These are phyloP conservation scores for Cladosporium colombiae DNA, from an alignment of 2,329 filamentous ascomycete species.

Conservation along the genomic window DNA sequence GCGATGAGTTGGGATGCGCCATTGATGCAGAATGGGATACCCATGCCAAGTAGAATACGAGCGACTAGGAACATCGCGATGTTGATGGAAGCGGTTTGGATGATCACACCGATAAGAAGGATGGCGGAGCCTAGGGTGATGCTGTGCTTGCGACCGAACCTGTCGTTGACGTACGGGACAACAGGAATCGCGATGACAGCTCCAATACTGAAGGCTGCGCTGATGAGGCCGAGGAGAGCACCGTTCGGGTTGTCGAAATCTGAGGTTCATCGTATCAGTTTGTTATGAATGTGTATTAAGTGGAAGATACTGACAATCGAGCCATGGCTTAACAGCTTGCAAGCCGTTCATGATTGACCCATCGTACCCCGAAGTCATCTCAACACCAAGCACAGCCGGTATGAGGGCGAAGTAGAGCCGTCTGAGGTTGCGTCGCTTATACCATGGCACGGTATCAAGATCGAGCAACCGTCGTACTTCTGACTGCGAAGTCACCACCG, in stretches of 20 bases:
- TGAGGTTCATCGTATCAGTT: neutral
- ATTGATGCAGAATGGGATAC: slow-evolving; percentile 25
- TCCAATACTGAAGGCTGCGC: slow-evolving; percentile 13
- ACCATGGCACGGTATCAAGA: slow-evolving; percentile 24
- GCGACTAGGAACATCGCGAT: slow-evolving; percentile 46
- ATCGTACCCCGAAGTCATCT: slow-evolving; percentile 24
- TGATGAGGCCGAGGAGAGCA: slow-evolving; percentile 16
- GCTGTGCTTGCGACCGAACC: slow-evolving; percentile 40
- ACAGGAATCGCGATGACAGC: slow-evolving; percentile 9
- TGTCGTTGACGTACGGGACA: slow-evolving; percentile 29
- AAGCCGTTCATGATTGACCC: slow-evolving; percentile 17
- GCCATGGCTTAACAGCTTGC: slow-evolving; percentile 19
- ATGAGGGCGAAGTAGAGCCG: slow-evolving; percentile 21
- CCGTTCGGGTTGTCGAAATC: slow-evolving; percentile 17
- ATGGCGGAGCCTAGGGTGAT: slow-evolving; percentile 42
- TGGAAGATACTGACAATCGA: slow-evolving; percentile 12
- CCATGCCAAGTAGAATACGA: slow-evolving; percentile 42
- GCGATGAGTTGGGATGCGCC: slow-evolving; percentile 18
- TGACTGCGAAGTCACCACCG: slow-evolving; percentile 22
- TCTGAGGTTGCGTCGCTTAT: slow-evolving; percentile 22
- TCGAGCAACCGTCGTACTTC: slow-evolving; percentile 24
- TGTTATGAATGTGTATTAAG: neutral
- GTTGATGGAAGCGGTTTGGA: slow-evolving; percentile 41
- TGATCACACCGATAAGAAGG: slow-evolving; percentile 42
- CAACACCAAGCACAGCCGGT: slow-evolving; percentile 22